phyloP scores from a whole-genome alignment of 495 filamentous ascomycete species.

The Rusavskia elegans region DNA sequence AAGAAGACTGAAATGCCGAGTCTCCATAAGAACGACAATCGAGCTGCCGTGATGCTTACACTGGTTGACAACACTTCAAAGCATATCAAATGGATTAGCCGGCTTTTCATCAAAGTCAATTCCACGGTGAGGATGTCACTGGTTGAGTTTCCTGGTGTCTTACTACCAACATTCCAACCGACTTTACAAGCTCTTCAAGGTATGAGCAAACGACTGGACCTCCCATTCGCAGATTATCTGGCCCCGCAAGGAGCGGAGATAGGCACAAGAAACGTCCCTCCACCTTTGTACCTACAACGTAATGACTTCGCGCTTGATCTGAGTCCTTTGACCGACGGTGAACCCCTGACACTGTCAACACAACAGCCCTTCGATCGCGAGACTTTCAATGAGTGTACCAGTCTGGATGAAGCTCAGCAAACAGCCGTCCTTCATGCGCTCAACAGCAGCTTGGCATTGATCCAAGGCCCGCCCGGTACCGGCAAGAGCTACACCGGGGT shows the following conservation, averaged over 20 bases:
- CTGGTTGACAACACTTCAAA: constrained; percentile 13
- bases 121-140: constrained; percentile 20
- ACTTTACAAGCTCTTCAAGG: constrained; percentile 46
- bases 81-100: constrained; percentile 15
- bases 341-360: constrained; percentile 13
- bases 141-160: constrained; percentile 54
- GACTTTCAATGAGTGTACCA: constrained; percentile 25
- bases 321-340: constrained; percentile 25
- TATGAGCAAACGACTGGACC: constrained; percentile 29
- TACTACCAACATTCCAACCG: constrained; percentile 50
- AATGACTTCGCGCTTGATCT: constrained; percentile 39
- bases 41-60: constrained; percentile 14
- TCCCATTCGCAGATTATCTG: constrained; percentile 47
- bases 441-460: constrained; percentile 38
- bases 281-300: constrained; percentile 36
- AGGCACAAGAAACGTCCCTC: constrained; percentile 17
- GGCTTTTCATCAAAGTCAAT: constrained; percentile 8
- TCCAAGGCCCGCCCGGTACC: constrained; percentile 73
- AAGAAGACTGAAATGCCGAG: constrained; percentile 8
- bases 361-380: constrained; percentile 23
- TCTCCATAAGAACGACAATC: constrained; percentile 14
- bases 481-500: constrained; percentile 55
- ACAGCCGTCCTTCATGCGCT: constrained; percentile 39
- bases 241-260: constrained; percentile 19
- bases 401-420: constrained; percentile 43